Percentiles rank a stretch among this genome's conserved stretches.
phyloP scores from a whole-genome alignment of 1,139 yeast genomes.

The Zhuliangozyma blackwelliae region DNA sequence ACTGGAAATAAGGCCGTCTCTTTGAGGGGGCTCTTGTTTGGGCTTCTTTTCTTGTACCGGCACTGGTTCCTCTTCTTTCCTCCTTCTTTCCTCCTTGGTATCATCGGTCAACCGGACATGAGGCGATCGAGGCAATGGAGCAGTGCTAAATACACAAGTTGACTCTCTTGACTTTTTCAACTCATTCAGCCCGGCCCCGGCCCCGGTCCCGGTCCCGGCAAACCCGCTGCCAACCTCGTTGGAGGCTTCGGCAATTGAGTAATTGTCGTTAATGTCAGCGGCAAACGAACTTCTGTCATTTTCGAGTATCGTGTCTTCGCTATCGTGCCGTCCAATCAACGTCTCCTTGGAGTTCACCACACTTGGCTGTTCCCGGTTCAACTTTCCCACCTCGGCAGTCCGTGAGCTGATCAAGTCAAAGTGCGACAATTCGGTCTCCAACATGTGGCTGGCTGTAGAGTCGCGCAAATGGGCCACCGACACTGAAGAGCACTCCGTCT shows the following conservation, averaged over 20 bases:
- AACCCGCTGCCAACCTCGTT: slow-evolving; percentile 6
- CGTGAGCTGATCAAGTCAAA: slow-evolving; percentile 29
- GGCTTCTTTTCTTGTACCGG: slow-evolving; percentile 1
- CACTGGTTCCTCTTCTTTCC: slow-evolving; percentile 4
- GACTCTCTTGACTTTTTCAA: slow-evolving; percentile 20
- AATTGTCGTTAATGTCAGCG: slow-evolving; percentile 10
- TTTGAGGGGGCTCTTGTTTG: no score
- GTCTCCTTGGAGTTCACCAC: slow-evolving; percentile 28
- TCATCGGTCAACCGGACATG: slow-evolving; percentile 9
- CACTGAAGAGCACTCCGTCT: slow-evolving; percentile 13
- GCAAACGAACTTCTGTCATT: slow-evolving; percentile 5
- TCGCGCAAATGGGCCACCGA: slow-evolving; percentile 2
- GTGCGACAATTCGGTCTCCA: slow-evolving; percentile 25
- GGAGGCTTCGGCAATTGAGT: slow-evolving; percentile 16
- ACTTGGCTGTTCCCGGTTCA: slow-evolving; percentile 22
- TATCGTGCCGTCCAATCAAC: slow-evolving; percentile 10
- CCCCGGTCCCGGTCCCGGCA: slow-evolving; percentile 6
- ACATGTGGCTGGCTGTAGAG: not conserved
- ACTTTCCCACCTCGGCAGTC: slow-evolving; percentile 28
- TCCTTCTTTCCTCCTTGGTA: no score
- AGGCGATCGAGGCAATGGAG: slow-evolving; percentile 9
- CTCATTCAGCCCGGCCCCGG: slow-evolving; percentile 4
- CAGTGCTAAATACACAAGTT: slow-evolving; percentile 27
- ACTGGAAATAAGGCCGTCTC: not conserved
- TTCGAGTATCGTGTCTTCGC: not conserved